Base-by-base conservation (phyloP, 495 filamentous ascomycete genomes). In the Talaromyces liani region DNA sequence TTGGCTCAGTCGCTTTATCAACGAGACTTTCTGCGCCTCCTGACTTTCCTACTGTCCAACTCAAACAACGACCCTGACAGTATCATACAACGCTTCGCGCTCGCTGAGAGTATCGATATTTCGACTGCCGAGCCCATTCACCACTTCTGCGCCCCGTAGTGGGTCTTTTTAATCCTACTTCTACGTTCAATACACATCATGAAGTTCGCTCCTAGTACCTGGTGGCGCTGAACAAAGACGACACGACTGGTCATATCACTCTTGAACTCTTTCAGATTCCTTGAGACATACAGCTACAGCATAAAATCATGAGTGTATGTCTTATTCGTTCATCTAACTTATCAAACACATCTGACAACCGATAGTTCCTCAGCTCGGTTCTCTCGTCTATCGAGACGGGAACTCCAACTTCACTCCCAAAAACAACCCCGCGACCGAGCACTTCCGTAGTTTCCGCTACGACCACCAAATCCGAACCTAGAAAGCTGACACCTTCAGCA, bases 351-450 rank as follows among this genome's bases (percentile, higher is more conserved):
- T 62, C 70, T 78, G 39, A 80, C 63, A 29, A 45, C 39, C 9
- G 24, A 10, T 49, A 86, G 84, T 84, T 84, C 63, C 79, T 86
- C 68, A 83, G 83, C 68, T 85, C 84, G 24, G 76, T 85, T 29
- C 77, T 85, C 61, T 79, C 82, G 64, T 83, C 81, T 36, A 77
- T 86, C 45, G 75, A 79, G 69, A 77, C 77, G 70, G 80, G 76
- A 51, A 75, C 75, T 55, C 73, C 73, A 49, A 61, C 75, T 39
- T 72, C 69, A 34, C 60, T 69, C 18, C 71, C 73, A 16, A 65
- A 61, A 47, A 63, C 65, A 58, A 62, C 74, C 20, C 66, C 73
- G 34, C 67, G 68, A 20, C 69, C 71, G 36, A 41, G 14, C 36
- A 67, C 70, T 18, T 33, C 72, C 49, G 67, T 71, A 12, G 63